Base-by-base conservation (phyloP, 805 yeast genomes). In the Metschnikowia continentalis region DNA sequence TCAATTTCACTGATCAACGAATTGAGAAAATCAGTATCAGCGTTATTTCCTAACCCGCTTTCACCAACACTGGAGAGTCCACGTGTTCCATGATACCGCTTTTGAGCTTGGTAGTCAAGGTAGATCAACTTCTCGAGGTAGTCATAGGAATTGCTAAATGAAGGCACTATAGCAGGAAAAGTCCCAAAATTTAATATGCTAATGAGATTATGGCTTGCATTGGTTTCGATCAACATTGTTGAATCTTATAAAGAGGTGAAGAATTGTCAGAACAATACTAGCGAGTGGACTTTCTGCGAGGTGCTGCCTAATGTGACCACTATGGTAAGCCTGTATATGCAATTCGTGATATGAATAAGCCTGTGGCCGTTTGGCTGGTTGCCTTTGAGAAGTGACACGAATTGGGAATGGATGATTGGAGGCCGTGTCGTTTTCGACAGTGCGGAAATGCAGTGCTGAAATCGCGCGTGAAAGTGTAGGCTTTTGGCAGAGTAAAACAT, bases 31-130 rank as follows among this genome's bases (percentile, higher is more conserved):
- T 13, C 15, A 3, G 4, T 11, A 13, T 36, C 47, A 17, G 13
- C 26, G 10, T 23, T 15, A 10, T 33, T n/a, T 22, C n/a, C 19
- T 7, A 35, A n/a, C 23, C 32, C 40, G 17, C 13, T 44, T 11
- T 44, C 41, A 7, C 5, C n/a, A 23, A 44, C 17, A 17, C 35
- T 44, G 13, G 5, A 23, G 13, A 44, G 32, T 17, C 35, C 47
- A 26, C 33, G 47, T 13, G 35, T 44, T 14, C 41, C 47, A n/a
- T 35, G 22, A n/a, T 22, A 35, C 35, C 39, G 20, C 47, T 36
- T 35, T 48, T 69, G 75, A 42, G 72, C 60, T 56, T 71, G 71
- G 58, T 69, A 67, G 53, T 74, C 78, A 35, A 71, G 56, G 46
- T 65, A 72, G 6, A 68, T 57, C 23, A 71, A 54, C 49, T 66